Evolutionary conservation across 257 asterid genomes (phyloP), one percentile per base, ranked within the genome.

Genomic region (Rhazya stricta): DNA sequence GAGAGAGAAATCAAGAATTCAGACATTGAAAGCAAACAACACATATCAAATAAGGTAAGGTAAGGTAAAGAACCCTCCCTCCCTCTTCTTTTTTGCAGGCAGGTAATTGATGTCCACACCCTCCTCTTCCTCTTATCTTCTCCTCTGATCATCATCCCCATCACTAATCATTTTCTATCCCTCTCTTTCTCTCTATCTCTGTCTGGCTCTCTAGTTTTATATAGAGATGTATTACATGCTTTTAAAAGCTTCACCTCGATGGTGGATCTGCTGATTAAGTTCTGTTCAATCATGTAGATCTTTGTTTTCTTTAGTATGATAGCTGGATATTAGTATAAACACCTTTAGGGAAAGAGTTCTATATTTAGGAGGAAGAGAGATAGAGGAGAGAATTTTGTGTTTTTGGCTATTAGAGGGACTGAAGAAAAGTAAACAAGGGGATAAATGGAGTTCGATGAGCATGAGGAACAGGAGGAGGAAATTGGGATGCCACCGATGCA

Each of bases 81-180:
- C 32, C 56, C 19, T 27, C 42, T 42, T 39, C 39, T 50, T 61
- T 69, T 79, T 65, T 63, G 63, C 65, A 73, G 80, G 69, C 41
- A 19, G 68, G 84, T 80, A 82, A 79, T 82, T 84, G 67, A 77
- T 84, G 88, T 82, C 88, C 88, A 84, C 88, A 79, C 88, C 84
- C 79, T 82, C 74, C 76, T 71, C 80, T 81, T 56, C 75, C 69
- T 84, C 88, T 84, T 82, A 79, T 82, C 84, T 77, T 74, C 82
- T 65, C 57, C 75, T 84, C 85, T 79, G 82, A 81, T 76, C 83
- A 81, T 76, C 79, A 71, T 80, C 84, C 77, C 79, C 84, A 71
- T 79, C 85, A 58, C 81, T 81, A 79, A 69, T 76, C 69, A 74
- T 71, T 78, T 70, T 25, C 65, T 71, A 18, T 27, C 19, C 29